Conservation (phyloP, 768 basidiomycete species). For the Clitopilus passeckerianus region DNA sequence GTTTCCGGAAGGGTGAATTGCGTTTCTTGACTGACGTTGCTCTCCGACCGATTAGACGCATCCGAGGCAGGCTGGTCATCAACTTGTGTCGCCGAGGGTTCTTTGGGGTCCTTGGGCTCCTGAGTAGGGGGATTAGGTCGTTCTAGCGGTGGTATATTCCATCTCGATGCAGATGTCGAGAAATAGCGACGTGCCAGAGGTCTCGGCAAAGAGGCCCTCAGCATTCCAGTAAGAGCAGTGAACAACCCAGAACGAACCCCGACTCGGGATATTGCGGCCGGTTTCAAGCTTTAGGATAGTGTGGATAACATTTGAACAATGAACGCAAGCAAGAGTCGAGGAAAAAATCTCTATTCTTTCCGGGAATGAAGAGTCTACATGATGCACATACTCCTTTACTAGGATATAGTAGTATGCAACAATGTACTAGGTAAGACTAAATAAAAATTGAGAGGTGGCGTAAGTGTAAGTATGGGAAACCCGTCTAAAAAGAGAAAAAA, state of each 20-base stretch:
- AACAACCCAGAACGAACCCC: background rate
- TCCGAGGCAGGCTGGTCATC: background rate
- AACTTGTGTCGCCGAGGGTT: background rate
- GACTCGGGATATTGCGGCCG: background rate
- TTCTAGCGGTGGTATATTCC: conserved; percentile 16
- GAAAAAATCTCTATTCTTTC: conserved; percentile 2
- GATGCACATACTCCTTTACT: background rate
- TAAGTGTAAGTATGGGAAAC: background rate
- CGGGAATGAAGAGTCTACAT: conserved; percentile 1
- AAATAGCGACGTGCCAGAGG: conserved; percentile 22
- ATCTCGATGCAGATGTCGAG: conserved; percentile 20
- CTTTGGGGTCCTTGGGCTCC: background rate
- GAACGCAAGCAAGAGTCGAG: too few species aligned
- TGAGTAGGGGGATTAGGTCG: background rate
- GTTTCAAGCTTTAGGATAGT: too few species aligned
- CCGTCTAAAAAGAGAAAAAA: background rate
- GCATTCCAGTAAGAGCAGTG: conserved; percentile 17
- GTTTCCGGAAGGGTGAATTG: background rate
- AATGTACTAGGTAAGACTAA: conserved; percentile 3
- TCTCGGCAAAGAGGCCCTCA: conserved; percentile 27
- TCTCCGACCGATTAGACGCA: background rate
- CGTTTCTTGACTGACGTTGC: background rate
- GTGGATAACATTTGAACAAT: too few species aligned
- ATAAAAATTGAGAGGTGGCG: background rate
- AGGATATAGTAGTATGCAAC: background rate